Percentiles rank a stretch among this genome's conserved stretches.
Conservation (phyloP, 176 grass and related monocot genomes). For the Ananas comosus region DNA sequence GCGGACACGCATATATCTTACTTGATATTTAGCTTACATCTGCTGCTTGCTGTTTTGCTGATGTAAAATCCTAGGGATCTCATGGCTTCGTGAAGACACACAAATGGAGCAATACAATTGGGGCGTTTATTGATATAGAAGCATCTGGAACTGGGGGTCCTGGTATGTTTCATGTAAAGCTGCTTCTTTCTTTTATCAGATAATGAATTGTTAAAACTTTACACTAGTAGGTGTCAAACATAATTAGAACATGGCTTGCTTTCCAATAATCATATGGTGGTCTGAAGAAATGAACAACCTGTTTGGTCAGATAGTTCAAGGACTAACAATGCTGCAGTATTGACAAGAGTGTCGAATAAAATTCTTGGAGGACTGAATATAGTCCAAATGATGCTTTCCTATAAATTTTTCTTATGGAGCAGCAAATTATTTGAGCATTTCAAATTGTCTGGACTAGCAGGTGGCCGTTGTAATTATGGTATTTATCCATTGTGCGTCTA, state of each 20-base stretch:
- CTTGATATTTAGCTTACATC: background rate
- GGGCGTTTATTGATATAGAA: conserved; percentile 96
- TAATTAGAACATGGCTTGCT: background rate
- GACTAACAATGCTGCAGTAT: background rate
- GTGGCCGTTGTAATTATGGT: too few species aligned
- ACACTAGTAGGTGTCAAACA: conserved; percentile 7
- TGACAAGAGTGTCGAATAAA: conserved; percentile 3
- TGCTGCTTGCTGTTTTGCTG: conserved; percentile 4
- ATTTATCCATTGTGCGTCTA: too few species aligned
- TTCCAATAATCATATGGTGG: background rate
- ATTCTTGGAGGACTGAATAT: background rate
- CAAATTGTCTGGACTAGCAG: too few species aligned
- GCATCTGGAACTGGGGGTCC: conserved; percentile 88
- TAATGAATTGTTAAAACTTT: conserved; percentile 3
- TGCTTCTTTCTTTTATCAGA: conserved; percentile 16
- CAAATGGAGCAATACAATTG: conserved; percentile 67
- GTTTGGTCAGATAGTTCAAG: background rate
- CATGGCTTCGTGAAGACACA: conserved; percentile 97
- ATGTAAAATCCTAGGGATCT: conserved; percentile 50
- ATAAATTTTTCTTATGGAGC: too few species aligned
- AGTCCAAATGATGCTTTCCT: too few species aligned
- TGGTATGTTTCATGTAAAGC: conserved; percentile 39
- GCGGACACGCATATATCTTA: too few species aligned
- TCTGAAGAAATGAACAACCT: background rate
- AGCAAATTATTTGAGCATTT: too few species aligned